Evolutionary conservation across 2,329 filamentous ascomycete species (phyloP), one percentile per base, ranked within the genome.

Genomic region (Xylaria sp.): DNA sequence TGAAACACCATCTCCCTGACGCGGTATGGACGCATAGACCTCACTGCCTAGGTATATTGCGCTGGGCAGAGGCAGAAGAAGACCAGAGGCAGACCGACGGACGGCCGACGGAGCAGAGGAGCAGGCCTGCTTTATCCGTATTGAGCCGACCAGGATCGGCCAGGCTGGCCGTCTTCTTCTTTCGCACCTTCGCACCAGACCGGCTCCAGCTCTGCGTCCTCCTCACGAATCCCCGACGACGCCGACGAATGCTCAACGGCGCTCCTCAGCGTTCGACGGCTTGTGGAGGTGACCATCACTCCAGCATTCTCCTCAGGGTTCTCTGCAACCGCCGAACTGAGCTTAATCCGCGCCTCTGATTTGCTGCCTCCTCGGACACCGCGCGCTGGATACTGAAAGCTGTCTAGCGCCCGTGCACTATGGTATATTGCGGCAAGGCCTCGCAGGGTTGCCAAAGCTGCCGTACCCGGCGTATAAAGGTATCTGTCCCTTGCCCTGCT

Each of bases 391-490:
- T 64, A 62, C 58, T 48, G 51, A 56, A 59, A 60, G 44, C 49
- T 43, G 54, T 49, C 47, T 70, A 68, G 69, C 63, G 40, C 63
- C 52, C 41, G 62, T 65, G 62, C 69, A 69, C 66, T 69, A 85
- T 85, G 83, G 82, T 85, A 46, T 85, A 84, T 73, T 85, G 83
- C 67, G 83, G 83, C 44, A 85, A 85, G 71, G 83, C 83, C 67
- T 85, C 83, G 6, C 78, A 83, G 69, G 82, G 82, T 69, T 85
- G 83, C 72, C 77, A 84, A 67, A 81, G 78, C 64, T 85, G 83
- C 70, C 81, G 83, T 58, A 80, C 77, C 35, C 77, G 83, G 65
- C 81, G 83, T 67, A 85, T 85, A 71, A 85, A 85, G 79, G 83
- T 84, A 72, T 60, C 79, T 72, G 62, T 38, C 38, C 33, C 29